A percentile compares a stretch with the other conserved stretches of the same genome.
phyloP scores from a whole-genome alignment of 1,284 basidiomycete species.

The Cystobasidium pallidum region DNA sequence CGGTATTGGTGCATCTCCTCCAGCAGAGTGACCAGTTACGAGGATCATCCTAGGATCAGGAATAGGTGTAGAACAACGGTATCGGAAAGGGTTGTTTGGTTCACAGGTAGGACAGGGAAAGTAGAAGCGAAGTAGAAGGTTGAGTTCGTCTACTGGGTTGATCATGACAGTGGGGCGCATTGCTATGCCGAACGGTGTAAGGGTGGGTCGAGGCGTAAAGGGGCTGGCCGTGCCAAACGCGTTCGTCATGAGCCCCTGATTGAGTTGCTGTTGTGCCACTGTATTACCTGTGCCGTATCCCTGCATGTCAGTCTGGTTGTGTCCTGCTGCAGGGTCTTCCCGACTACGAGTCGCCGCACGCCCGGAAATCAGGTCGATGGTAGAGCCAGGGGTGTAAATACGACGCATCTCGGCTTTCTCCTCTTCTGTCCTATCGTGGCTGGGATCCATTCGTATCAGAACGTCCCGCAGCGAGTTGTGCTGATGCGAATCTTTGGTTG shows the following conservation, averaged over 20 bases:
- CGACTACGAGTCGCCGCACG: constrained; percentile 12
- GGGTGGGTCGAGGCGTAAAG: constrained; percentile 13
- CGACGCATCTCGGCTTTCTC: constrained; percentile 43
- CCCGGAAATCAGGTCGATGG: constrained; percentile 35
- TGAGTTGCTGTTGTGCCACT: constrained; percentile 14
- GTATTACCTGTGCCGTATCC: background rate
- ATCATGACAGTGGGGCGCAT: constrained; percentile 38
- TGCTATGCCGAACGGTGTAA: constrained; percentile 24
- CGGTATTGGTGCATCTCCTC: constrained; percentile 24
- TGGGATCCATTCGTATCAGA: constrained; percentile 37
- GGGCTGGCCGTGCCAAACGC: constrained; percentile 24
- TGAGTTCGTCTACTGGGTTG: constrained; percentile 42
- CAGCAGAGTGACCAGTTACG: constrained; percentile 17
- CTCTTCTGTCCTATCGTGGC: constrained; percentile 34
- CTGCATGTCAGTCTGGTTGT: background rate
- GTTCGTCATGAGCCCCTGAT: constrained; percentile 29
- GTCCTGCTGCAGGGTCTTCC: background rate
- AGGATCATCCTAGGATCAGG: constrained; percentile 38
- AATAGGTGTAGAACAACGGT: constrained; percentile 27
- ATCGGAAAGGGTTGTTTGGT: constrained; percentile 31
- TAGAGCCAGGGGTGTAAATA: constrained; percentile 38
- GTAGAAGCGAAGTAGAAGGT: constrained; percentile 38
- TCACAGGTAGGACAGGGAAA: constrained; percentile 44
- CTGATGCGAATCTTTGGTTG: constrained; percentile 43
- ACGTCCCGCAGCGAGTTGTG: constrained; percentile 40